A percentile compares a stretch with the other conserved stretches of the same genome.
These are phyloP conservation scores for Phylloporus rhodoxanthus DNA, from an alignment of 768 basidiomycete genomes.

Conservation along the genomic window DNA sequence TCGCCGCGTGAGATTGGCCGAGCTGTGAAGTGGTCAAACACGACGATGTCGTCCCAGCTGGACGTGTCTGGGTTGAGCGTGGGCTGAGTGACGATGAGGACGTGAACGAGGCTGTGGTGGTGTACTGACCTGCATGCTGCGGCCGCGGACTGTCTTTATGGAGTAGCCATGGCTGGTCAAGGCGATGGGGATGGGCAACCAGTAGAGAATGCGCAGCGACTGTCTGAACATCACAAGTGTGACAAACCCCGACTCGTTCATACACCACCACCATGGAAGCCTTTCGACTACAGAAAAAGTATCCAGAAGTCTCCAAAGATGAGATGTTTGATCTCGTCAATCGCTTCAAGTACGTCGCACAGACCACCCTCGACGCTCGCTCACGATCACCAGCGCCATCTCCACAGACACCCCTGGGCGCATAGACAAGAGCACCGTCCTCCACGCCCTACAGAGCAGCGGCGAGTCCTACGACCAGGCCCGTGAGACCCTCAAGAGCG, in stretches of 20 bases:
- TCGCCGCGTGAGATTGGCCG: conserved; percentile 48
- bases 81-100: conserved; percentile 43
- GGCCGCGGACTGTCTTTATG: conserved; percentile 50
- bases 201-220: conserved; percentile 38
- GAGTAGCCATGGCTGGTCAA: conserved; percentile 47
- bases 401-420: conserved; percentile 76
- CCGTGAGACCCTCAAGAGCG: conserved; percentile 85
- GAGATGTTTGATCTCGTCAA: conserved; percentile 94
- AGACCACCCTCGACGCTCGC: background rate
- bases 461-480: conserved; percentile 91
- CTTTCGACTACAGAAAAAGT: conserved; percentile 84
- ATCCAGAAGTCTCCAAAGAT: conserved; percentile 84
- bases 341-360: conserved; percentile 81
- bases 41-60: conserved; percentile 49
- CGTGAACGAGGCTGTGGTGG: background rate
- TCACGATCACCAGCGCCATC: conserved; percentile 47
- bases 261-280: conserved; percentile 56
- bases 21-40: conserved; percentile 53
- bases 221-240: background rate
- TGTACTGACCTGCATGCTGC: conserved; percentile 66
- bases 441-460: conserved; percentile 69
- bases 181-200: conserved; percentile 50
- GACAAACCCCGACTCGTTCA: no score
- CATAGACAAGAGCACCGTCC: conserved; percentile 73
- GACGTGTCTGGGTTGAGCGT: conserved; percentile 73